Evolutionary conservation across 305 asterid species (phyloP).

Genomic region (Fraxinus xanthoxyloides): DNA sequence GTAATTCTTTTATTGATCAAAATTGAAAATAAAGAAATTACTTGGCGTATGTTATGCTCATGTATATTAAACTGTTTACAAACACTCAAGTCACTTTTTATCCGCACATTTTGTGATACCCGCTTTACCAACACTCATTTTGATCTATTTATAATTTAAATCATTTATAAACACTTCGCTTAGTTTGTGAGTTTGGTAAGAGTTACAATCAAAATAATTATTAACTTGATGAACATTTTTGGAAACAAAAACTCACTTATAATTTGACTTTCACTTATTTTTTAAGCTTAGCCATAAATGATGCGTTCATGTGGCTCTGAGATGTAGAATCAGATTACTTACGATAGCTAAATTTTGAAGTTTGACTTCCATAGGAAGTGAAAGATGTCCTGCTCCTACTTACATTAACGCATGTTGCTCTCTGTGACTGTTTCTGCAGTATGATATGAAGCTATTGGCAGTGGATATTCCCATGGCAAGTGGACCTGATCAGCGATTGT

Average conservation of each 20-base stretch:
- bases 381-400: background rate
- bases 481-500: slow-evolving; percentile 91
- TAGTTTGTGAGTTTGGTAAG: background rate
- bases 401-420: background rate
- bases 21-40: background rate
- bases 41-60: background rate
- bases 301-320: background rate
- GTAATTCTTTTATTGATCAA: background rate
- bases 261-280: background rate
- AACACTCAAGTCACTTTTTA: background rate
- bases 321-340: background rate
- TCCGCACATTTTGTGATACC: background rate
- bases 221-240: background rate
- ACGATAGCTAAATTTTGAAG: background rate
- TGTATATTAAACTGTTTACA: background rate
- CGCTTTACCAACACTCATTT: background rate
- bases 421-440: slow-evolving; percentile 60
- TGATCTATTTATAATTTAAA: background rate
- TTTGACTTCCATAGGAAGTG: background rate
- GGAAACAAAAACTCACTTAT: background rate
- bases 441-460: slow-evolving; percentile 84
- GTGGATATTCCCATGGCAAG: slow-evolving; percentile 79
- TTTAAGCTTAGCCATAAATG: background rate
- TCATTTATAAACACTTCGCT: background rate
- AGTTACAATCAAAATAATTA: background rate